Conservation (phyloP, 2,329 filamentous ascomycete species). For the Hymenoscyphus albidus region DNA sequence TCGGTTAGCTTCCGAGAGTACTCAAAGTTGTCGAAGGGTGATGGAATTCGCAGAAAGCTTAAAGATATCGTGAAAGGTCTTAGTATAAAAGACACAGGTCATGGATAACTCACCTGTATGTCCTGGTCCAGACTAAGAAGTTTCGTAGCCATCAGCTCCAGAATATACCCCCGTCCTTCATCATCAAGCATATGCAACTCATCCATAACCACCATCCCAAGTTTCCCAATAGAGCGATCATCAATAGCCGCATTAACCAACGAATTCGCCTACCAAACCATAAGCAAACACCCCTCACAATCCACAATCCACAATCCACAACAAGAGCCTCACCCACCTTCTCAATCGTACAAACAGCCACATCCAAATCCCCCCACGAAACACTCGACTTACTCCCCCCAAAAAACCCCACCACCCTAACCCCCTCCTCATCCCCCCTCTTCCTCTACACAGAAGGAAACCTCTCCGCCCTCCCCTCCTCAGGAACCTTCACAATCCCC, state of each 20-base stretch:
- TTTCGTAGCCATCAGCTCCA: constrained; percentile 72
- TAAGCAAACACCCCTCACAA: constrained; percentile 2
- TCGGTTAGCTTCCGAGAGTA: not conserved
- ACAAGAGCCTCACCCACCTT: constrained; percentile 46
- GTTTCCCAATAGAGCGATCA: constrained; percentile 58
- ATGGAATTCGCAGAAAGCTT: too few relatives aligned
- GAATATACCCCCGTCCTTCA: constrained; percentile 69
- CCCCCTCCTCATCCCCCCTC: constrained; percentile 52
- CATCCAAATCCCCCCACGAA: constrained; percentile 71
- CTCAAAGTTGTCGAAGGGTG: not conserved
- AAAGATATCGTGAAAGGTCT: too few relatives aligned
- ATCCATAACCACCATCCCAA: constrained; percentile 68
- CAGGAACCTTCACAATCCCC: constrained; percentile 43
- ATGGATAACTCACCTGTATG: constrained; percentile 51
- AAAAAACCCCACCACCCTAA: constrained; percentile 70
- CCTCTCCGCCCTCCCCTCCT: constrained; percentile 9
- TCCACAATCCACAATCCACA: not conserved
- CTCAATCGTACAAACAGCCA: constrained; percentile 76
- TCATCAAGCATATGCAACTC: constrained; percentile 83
- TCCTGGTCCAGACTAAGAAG: constrained; percentile 62
- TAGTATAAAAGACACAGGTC: too few relatives aligned
- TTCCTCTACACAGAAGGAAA: constrained; percentile 47
- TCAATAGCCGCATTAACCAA: constrained; percentile 71
- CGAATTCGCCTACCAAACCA: constrained; percentile 61
- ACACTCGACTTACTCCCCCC: constrained; percentile 65